A percentile compares a stretch with the other conserved stretches of the same genome.
phyloP scores from a whole-genome alignment of 495 filamentous ascomycete species.

The Letharia columbiana region DNA sequence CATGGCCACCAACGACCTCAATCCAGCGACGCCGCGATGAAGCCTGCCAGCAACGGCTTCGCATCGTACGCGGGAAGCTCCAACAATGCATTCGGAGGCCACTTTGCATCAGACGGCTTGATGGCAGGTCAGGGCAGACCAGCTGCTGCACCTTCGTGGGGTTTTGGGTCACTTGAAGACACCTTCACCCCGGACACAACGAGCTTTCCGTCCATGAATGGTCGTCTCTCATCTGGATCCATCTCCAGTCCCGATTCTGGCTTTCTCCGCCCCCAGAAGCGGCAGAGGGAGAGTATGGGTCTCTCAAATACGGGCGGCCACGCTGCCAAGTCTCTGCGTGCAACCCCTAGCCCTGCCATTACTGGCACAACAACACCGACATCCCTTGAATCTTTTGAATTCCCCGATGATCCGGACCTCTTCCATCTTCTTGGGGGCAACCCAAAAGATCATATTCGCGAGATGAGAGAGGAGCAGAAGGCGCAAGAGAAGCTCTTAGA shows the following conservation, averaged over 20 bases:
- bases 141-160: conserved; percentile 13
- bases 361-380: conserved; percentile 30
- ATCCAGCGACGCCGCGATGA: conserved; percentile 7
- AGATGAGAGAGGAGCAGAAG: conserved; percentile 34
- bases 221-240: conserved; percentile 12
- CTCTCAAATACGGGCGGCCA: conserved; percentile 11
- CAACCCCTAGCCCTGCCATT: conserved; percentile 30
- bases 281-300: conserved; percentile 16
- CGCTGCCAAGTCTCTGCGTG: conserved; percentile 22
- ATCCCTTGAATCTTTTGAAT: conserved; percentile 22
- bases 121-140: conserved; percentile 10
- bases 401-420: conserved; percentile 23
- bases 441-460: conserved; percentile 28
- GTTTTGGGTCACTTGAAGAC: conserved; percentile 9
- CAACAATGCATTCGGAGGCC: conserved; percentile 14
- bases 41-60: neutral
- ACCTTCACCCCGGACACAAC: neutral
- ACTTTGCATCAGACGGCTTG: conserved; percentile 18
- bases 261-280: conserved; percentile 26
- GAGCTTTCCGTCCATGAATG: neutral
- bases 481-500: conserved; percentile 32
- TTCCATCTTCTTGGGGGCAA: conserved; percentile 29
- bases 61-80: conserved; percentile 13
- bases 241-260: conserved; percentile 23
- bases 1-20: conserved; percentile 8